Base-by-base conservation (phyloP, 2,329 filamentous ascomycete genomes). In the Phialophora tarda region DNA sequence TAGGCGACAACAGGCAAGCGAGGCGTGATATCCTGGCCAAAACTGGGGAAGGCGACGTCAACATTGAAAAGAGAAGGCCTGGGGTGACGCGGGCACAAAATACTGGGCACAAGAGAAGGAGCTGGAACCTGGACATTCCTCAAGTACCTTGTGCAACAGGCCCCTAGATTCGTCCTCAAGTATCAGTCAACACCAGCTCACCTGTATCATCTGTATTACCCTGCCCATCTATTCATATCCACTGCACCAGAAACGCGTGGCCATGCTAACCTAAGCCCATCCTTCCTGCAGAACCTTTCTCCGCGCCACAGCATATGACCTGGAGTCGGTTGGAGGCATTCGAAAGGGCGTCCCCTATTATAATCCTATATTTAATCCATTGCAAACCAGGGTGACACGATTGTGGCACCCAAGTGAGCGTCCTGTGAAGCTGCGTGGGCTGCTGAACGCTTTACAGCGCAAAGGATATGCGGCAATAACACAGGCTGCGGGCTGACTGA, bases 1-100 rank as follows among this genome's bases (percentile, higher is more conserved):
- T 61, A 61, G 59, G 28, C 59, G 59, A 61, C 47, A 61, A 61
- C 28, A 8, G 59, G 59, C 59, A 61, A 61, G 44, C 23, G n/a
- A 51, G 0, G 48, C 48, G 14, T 2, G 28, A 5, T 14, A 14
- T 32, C 28, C 3, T 8, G 14, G 26, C 23, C n/a, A 30, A 53
- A 53, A 61, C 59, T 61, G 59, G 59, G 48, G 59, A 61, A 26
- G 30, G 30, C 59, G 59, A 61, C 59, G 48, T 61, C 59, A 61
- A 53, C 47, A 44, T n/a, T 2, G n/a, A 51, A 44, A 53, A 47
- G 30, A 14, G 48, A 51, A 53, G 30, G 26, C 17, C 28, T 7
- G 23, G 28, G 48, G 59, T 61, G 59, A 61, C 48, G 59, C 59
- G 51, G 59, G 48, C 59, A 53, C 59, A 17, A 60, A 60, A 41